Base-by-base conservation (phyloP, 306 rosid species). In the Mimosa pudica region DNA sequence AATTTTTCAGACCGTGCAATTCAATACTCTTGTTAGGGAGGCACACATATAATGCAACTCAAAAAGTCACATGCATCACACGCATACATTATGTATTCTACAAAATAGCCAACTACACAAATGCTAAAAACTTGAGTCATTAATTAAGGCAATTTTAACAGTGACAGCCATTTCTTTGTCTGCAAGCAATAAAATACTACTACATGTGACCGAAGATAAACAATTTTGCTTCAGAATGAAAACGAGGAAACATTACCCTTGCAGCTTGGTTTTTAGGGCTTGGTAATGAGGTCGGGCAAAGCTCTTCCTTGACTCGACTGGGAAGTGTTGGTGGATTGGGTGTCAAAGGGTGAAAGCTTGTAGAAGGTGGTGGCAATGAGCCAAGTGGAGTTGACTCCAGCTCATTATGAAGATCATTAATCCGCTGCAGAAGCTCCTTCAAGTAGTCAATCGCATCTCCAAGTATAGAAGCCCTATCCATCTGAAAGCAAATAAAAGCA, bases 381-480 rank as follows among this genome's bases (percentile, higher is more conserved):
- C 90, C 89, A 14, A 87, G 80, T 7, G 91, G 86, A 66, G 77
- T 79, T 0, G 89, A 79, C 74, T 90, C 96, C 78, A 93, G 86
- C 60, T 93, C 97, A 49, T 82, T 86, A 45, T 93, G 94, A 16
- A 93, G 91, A 68, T 85, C 92, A 73, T 86, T 89, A 82, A 93
- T 88, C 85, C 90, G 88, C 67, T 85, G 92, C 71, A 89, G 87
- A 63, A 93, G 93, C 83, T 93, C 97, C 85, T 87, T 91, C 88
- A 90, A 70, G 89, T 93, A 93, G 80, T 93, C 97, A 46, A 90
- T 82, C 20, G 97, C 96, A 82, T 93, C 97, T 76, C 94, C 97
- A 20, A 93, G 96, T 63, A 93, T 93, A 4, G 97, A 93, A 76
- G 97, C 97, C 84, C 96, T 93, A 67, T 90, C 97, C 97, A 93